phyloP scores from a whole-genome alignment of 2,329 filamentous ascomycete genomes.

The Trematosphaeria pertusa region DNA sequence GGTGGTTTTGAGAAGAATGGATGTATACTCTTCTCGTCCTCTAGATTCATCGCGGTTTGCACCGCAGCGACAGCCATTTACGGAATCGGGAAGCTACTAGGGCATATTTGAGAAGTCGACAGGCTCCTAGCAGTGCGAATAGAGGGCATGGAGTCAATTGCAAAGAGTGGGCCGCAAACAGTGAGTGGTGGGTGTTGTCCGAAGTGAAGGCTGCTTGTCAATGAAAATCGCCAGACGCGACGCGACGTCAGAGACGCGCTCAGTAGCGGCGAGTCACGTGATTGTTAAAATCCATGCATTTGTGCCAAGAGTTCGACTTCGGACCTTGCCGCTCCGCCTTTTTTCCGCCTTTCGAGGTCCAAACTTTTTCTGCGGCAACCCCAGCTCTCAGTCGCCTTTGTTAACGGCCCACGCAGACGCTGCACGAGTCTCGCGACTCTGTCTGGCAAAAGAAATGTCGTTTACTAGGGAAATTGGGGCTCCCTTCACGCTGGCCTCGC shows the following conservation, averaged over 20 bases:
- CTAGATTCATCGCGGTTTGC: slow-evolving; percentile 47
- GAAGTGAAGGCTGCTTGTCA: slow-evolving; percentile 7
- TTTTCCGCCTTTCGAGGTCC: too few species aligned
- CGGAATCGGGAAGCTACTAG: slow-evolving; percentile 16
- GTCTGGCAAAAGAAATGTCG: slow-evolving; percentile 46
- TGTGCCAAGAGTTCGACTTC: slow-evolving; percentile 20
- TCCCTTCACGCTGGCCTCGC: slow-evolving; percentile 51
- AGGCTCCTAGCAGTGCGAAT: not conserved
- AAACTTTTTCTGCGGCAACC: slow-evolving; percentile 31
- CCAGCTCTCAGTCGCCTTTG: slow-evolving; percentile 10
- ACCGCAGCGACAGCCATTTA: slow-evolving; percentile 49
- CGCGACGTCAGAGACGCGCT: not conserved
- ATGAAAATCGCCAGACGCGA: too few species aligned
- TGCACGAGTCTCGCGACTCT: slow-evolving; percentile 11
- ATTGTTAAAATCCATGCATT: not conserved
- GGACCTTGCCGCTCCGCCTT: too few species aligned
- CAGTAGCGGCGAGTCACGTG: not conserved
- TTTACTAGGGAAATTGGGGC: slow-evolving; percentile 44
- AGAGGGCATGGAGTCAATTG: too few species aligned
- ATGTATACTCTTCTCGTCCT: slow-evolving; percentile 43
- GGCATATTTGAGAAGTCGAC: slow-evolving; percentile 17
- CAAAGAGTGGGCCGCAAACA: not conserved
- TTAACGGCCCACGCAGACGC: slow-evolving; percentile 32
- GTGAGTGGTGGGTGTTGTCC: not conserved
- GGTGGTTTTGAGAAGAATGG: slow-evolving; percentile 50